phyloP scores from a whole-genome alignment of 2,329 filamentous ascomycete species.

The Truncatella angustata region DNA sequence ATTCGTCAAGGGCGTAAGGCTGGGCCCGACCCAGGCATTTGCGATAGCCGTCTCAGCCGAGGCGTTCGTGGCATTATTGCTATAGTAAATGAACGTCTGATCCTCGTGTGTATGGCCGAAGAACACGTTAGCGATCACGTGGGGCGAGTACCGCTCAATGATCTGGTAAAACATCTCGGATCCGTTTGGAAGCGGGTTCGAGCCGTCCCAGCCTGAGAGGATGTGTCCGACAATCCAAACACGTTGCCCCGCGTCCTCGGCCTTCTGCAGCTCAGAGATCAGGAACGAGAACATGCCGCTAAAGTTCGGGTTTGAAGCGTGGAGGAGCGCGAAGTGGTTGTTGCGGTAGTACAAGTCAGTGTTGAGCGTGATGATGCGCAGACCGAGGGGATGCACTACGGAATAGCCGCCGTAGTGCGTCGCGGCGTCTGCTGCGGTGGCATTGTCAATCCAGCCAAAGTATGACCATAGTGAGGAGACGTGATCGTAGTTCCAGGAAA shows the following conservation, averaged over 20 bases:
- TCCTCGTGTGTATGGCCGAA: constrained; percentile 42
- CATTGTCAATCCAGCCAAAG: constrained; percentile 50
- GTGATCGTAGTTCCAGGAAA: constrained; percentile 58
- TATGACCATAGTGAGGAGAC: constrained; percentile 54
- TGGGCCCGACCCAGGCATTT: constrained; percentile 40
- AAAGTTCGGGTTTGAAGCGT: constrained; percentile 38
- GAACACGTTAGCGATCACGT: constrained; percentile 40
- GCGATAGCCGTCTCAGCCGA: constrained; percentile 33
- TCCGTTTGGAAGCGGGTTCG: constrained; percentile 47
- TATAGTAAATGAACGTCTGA: constrained; percentile 42
- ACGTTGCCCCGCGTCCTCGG: constrained; percentile 37
- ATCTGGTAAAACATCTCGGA: constrained; percentile 40
- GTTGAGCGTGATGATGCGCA: constrained; percentile 46
- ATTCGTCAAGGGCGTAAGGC: constrained; percentile 46
- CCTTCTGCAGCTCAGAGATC: constrained; percentile 38
- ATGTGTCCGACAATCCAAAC: constrained; percentile 47
- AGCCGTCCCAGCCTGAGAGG: constrained; percentile 54
- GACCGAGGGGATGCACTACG: constrained; percentile 49
- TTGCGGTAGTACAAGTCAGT: constrained; percentile 44
- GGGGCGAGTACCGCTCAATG: constrained; percentile 39
- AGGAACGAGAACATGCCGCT: constrained; percentile 41
- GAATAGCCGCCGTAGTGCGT: constrained; percentile 56
- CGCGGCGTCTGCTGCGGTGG: constrained; percentile 43
- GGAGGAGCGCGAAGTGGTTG: constrained; percentile 40
- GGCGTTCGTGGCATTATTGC: constrained; percentile 47